These are phyloP conservation scores for Scutellaria minor DNA, from an alignment of 257 asterid genomes.

Conservation along the genomic window DNA sequence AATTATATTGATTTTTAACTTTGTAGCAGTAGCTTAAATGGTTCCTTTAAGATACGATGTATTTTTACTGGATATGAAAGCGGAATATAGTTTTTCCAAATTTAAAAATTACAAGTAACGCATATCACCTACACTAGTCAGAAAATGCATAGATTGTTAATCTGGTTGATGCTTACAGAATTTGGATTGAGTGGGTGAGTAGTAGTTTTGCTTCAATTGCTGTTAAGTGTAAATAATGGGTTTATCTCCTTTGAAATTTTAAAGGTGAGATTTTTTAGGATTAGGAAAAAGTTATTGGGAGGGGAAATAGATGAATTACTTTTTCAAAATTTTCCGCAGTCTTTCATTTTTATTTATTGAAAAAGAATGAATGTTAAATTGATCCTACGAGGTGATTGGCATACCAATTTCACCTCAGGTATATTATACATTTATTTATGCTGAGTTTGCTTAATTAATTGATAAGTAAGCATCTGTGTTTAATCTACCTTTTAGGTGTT, in stretches of 20 bases:
- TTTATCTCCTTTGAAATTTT: background rate
- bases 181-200: constrained; percentile 11
- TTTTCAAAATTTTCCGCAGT: background rate
- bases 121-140: background rate
- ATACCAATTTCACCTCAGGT: background rate
- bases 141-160: constrained; percentile 18
- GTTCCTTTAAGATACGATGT: constrained; percentile 18
- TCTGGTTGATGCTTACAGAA: constrained; percentile 20
- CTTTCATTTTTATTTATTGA: background rate
- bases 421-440: background rate
- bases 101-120: background rate
- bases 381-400: constrained; percentile 20
- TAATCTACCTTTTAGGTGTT: background rate
- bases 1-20: constrained; percentile 12
- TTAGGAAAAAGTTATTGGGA: constrained; percentile 24
- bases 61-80: constrained; percentile 14
- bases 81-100: constrained; percentile 3
- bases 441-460: constrained; percentile 23
- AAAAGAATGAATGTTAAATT: background rate
- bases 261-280: constrained; percentile 14
- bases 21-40: constrained; percentile 10
- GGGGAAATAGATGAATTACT: background rate
- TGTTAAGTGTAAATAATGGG: background rate
- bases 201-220: constrained; percentile 27
- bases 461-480: background rate